phyloP scores from a whole-genome alignment of 768 basidiomycete species.

The Boletus pseudo-olivaceus region DNA sequence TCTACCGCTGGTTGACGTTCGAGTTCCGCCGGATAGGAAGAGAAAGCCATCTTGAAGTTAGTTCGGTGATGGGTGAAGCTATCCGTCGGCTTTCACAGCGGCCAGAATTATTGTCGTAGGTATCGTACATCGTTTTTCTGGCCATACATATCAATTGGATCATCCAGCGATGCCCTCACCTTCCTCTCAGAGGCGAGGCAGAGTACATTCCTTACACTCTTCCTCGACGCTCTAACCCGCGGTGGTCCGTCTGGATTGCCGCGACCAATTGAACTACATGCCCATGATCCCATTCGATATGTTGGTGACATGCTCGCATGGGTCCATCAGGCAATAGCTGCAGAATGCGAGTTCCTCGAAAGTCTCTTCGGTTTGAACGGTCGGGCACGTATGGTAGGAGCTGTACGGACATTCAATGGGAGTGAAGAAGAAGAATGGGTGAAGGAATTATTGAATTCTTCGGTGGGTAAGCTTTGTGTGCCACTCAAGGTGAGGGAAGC shows the following conservation, averaged over 20 bases:
- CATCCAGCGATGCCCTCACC: constrained; percentile 67
- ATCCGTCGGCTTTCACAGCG: constrained; percentile 70
- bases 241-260: constrained; percentile 84
- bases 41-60: constrained; percentile 72
- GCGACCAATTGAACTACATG: constrained; percentile 94
- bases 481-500: constrained; percentile 70
- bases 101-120: constrained; percentile 61
- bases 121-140: neutral
- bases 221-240: constrained; percentile 83
- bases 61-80: constrained; percentile 61
- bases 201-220: constrained; percentile 71
- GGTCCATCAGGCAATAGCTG: constrained; percentile 95
- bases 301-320: constrained; percentile 98
- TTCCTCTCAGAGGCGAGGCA: constrained; percentile 81
- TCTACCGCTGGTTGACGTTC: constrained; percentile 78
- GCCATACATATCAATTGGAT: neutral
- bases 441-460: constrained; percentile 78
- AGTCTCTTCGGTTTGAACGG: constrained; percentile 69
- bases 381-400: constrained; percentile 65
- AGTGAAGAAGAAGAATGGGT: no score
- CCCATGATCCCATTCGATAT: constrained; percentile 95
- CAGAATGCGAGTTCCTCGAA: constrained; percentile 92
- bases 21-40: constrained; percentile 80
- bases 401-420: constrained; percentile 50
- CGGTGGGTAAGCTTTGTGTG: constrained; percentile 77